These are phyloP conservation scores for Fusarium abutilonis DNA, from an alignment of 2,329 filamentous ascomycete genomes.

Conservation along the genomic window DNA sequence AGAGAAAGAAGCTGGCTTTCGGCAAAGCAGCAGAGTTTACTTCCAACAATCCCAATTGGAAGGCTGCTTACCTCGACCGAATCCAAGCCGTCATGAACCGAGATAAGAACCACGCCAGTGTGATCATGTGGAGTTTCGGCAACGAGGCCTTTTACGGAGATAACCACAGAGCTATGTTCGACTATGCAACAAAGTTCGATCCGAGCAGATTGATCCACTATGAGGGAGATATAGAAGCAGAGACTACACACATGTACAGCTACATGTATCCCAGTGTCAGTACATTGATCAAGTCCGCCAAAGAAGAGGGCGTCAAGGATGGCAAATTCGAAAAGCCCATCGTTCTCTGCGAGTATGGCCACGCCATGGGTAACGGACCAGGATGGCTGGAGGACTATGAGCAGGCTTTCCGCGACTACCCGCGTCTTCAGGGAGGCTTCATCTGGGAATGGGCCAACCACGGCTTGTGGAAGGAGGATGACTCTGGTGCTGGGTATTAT, in stretches of 20 bases:
- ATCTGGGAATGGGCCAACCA: constrained; percentile 76
- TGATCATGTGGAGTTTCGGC: constrained; percentile 78
- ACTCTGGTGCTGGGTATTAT: constrained; percentile 59
- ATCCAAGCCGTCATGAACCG: constrained; percentile 71
- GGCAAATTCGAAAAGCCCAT: constrained; percentile 65
- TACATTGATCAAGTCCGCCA: constrained; percentile 58
- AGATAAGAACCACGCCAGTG: constrained; percentile 75
- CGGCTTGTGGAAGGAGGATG: constrained; percentile 62
- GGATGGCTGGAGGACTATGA: constrained; percentile 76
- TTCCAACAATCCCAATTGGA: constrained; percentile 69
- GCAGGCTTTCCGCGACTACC: constrained; percentile 68
- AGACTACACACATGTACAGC: constrained; percentile 71
- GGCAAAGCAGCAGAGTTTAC: constrained; percentile 66
- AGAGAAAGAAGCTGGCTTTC: constrained; percentile 67
- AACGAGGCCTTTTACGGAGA: constrained; percentile 78
- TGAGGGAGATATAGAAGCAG: constrained; percentile 69
- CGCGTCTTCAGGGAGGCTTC: constrained; percentile 71
- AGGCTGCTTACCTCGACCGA: constrained; percentile 73
- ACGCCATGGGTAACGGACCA: constrained; percentile 80
- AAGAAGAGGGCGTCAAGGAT: constrained; percentile 56
- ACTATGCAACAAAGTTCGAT: constrained; percentile 68
- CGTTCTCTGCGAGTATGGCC: constrained; percentile 66
- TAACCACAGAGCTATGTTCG: constrained; percentile 75
- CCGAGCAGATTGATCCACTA: constrained; percentile 70
- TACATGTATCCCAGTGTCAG: constrained; percentile 72